phyloP scores from a whole-genome alignment of 164 flowering plant genomes.

The Magnolia sinica region DNA sequence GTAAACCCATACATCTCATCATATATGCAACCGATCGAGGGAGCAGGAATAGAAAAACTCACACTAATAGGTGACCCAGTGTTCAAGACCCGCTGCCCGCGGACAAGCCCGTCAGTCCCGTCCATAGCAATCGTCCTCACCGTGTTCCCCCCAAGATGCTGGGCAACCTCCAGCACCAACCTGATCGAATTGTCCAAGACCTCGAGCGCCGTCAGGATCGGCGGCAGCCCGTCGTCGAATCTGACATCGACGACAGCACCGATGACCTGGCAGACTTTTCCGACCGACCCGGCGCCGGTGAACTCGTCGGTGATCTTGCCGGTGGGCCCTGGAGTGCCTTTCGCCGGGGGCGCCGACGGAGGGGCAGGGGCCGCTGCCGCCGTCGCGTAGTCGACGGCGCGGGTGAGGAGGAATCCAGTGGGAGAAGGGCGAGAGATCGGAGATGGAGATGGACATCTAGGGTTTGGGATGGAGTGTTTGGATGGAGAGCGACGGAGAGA shows the following conservation, averaged over 20 bases:
- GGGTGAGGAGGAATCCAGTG: constrained; percentile 43
- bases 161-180: constrained; percentile 63
- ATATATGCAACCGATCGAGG: no score
- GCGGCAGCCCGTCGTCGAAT: constrained; percentile 85
- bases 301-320: constrained; percentile 88
- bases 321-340: constrained; percentile 17
- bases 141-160: constrained; percentile 84
- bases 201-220: constrained; percentile 87
- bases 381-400: constrained; percentile 54
- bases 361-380: constrained; percentile 41
- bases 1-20: no score
- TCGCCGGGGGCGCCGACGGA: constrained; percentile 21
- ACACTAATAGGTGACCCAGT: constrained; percentile 97
- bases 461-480: no score
- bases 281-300: constrained; percentile 81
- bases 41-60: constrained; percentile 14
- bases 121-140: constrained; percentile 97
- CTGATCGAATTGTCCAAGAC: constrained; percentile 43
- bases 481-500: no score
- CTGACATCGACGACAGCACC: constrained; percentile 95
- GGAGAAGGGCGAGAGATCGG: constrained; percentile 39
- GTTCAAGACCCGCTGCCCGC: constrained; percentile 84
- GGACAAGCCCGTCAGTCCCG: constrained; percentile 86
- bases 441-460: not conserved
- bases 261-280: constrained; percentile 81